A percentile compares a stretch with the other conserved stretches of the same genome.
These are phyloP conservation scores for Malania oleifera DNA, from an alignment of 164 flowering plant species.

Conservation along the genomic window DNA sequence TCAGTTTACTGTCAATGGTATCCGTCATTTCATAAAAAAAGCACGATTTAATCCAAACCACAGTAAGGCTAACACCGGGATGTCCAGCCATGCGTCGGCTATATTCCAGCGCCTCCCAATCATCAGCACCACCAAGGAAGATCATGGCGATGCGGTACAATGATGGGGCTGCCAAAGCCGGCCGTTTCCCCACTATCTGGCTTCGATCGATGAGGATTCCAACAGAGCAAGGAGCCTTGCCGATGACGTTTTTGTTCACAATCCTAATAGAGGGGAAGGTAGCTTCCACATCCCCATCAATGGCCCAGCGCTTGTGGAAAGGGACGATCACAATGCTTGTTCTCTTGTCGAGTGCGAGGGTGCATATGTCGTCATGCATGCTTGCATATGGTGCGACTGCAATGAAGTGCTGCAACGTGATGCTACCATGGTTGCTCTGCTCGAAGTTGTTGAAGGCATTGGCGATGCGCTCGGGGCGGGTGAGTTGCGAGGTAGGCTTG, in stretches of 20 bases:
- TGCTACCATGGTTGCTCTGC: slow-evolving; percentile 1
- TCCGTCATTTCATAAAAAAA: neutral
- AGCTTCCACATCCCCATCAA: slow-evolving; percentile 12
- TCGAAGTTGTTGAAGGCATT: slow-evolving; percentile 12
- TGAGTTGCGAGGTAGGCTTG: too few relatives aligned
- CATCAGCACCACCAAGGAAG: slow-evolving; percentile 50
- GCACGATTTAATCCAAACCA: slow-evolving; percentile 23
- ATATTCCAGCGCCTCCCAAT: slow-evolving; percentile 48
- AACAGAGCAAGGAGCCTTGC: slow-evolving; percentile 55
- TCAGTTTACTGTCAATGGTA: slow-evolving; percentile 20
- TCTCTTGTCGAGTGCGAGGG: slow-evolving; percentile 23
- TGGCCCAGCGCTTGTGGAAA: slow-evolving; percentile 22
- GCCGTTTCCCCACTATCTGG: neutral
- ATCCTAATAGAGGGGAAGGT: slow-evolving; percentile 6
- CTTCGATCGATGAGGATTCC: slow-evolving; percentile 47
- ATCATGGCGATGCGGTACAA: slow-evolving; percentile 28
- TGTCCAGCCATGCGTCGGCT: slow-evolving; percentile 24
- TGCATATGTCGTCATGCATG: slow-evolving; percentile 35
- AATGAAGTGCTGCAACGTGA: too few relatives aligned
- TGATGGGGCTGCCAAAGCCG: too few relatives aligned
- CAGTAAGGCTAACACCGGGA: slow-evolving; percentile 18
- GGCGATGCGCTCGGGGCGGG: slow-evolving; percentile 12
- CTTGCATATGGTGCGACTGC: too few relatives aligned
- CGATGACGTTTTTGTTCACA: slow-evolving; percentile 33
- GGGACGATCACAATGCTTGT: slow-evolving; percentile 23